phyloP scores from a whole-genome alignment of 2,329 filamentous ascomycete species.

The Cladosporium sp. region DNA sequence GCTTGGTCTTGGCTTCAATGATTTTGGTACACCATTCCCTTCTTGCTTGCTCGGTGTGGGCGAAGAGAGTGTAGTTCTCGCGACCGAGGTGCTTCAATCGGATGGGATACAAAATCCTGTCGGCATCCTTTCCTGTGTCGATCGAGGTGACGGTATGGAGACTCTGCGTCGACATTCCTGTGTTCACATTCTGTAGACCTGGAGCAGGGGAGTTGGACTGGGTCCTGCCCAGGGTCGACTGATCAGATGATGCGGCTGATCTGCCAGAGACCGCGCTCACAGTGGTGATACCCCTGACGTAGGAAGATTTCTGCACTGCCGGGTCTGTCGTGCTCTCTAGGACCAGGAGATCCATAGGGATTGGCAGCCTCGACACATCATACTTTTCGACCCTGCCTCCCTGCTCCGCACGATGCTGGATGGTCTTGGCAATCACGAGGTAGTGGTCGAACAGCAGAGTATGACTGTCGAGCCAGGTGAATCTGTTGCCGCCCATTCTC shows the following conservation, averaged over 20 bases:
- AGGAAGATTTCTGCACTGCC: slow-evolving; percentile 74
- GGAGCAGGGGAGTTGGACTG: slow-evolving; percentile 38
- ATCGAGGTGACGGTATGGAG: slow-evolving; percentile 51
- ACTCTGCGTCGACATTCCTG: slow-evolving; percentile 59
- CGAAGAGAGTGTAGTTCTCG: slow-evolving; percentile 89
- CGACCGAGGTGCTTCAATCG: slow-evolving; percentile 92
- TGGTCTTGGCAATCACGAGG: slow-evolving; percentile 80
- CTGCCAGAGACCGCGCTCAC: slow-evolving; percentile 57
- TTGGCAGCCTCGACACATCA: slow-evolving; percentile 91
- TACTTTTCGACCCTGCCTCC: slow-evolving; percentile 77
- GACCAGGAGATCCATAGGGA: slow-evolving; percentile 93
- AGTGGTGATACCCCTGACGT: slow-evolving; percentile 69
- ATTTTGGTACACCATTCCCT: slow-evolving; percentile 93
- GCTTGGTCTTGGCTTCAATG: slow-evolving; percentile 88
- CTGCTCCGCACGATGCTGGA: slow-evolving; percentile 66
- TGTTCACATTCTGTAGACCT: slow-evolving; percentile 65
- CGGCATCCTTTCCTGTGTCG: slow-evolving; percentile 65
- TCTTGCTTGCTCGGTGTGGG: slow-evolving; percentile 70
- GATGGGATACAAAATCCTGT: slow-evolving; percentile 88
- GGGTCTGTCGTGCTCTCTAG: slow-evolving; percentile 92
- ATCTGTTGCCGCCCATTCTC: slow-evolving; percentile 81
- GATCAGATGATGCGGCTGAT: slow-evolving; percentile 27
- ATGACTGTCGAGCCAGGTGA: slow-evolving; percentile 92
- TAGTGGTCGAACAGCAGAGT: slow-evolving; percentile 96
- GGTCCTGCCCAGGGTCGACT: slow-evolving; percentile 53